These are phyloP conservation scores for Dioscorea cayenensis DNA, from an alignment of 116 monocot genomes.

Conservation along the genomic window DNA sequence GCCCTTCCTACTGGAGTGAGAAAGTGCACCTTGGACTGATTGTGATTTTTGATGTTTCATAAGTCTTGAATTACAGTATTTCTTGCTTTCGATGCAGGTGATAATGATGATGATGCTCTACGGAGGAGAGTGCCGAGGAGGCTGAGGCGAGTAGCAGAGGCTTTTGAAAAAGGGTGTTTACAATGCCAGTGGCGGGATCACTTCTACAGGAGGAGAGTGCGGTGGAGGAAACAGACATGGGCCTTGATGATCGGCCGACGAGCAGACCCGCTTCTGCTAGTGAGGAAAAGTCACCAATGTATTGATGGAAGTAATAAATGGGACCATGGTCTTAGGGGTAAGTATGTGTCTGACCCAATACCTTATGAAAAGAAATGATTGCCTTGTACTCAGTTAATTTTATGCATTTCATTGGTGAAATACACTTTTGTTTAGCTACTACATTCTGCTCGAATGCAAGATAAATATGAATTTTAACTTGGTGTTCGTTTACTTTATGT, in stretches of 20 bases:
- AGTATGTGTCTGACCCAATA: constrained; percentile 27
- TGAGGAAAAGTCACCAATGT: constrained; percentile 93
- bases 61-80: too few relatives aligned
- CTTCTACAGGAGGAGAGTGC: neutral
- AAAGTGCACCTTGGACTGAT: too few relatives aligned
- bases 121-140: too few relatives aligned
- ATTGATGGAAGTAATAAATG: constrained; percentile 95
- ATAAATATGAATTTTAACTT: too few relatives aligned
- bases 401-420: neutral
- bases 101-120: too few relatives aligned
- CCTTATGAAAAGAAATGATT: neutral
- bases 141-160: too few relatives aligned
- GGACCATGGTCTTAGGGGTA: constrained; percentile 72
- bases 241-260: constrained; percentile 48
- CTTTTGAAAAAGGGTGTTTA: too few relatives aligned
- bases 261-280: constrained; percentile 80
- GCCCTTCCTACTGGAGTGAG: too few relatives aligned
- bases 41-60: too few relatives aligned
- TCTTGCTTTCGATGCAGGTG: too few relatives aligned
- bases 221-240: constrained; percentile 8
- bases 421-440: neutral
- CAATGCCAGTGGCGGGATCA: too few relatives aligned
- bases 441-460: neutral
- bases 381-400: neutral
- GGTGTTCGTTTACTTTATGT: too few relatives aligned